phyloP scores from a whole-genome alignment of 1,284 basidiomycete species.

The Chiua sp. region DNA sequence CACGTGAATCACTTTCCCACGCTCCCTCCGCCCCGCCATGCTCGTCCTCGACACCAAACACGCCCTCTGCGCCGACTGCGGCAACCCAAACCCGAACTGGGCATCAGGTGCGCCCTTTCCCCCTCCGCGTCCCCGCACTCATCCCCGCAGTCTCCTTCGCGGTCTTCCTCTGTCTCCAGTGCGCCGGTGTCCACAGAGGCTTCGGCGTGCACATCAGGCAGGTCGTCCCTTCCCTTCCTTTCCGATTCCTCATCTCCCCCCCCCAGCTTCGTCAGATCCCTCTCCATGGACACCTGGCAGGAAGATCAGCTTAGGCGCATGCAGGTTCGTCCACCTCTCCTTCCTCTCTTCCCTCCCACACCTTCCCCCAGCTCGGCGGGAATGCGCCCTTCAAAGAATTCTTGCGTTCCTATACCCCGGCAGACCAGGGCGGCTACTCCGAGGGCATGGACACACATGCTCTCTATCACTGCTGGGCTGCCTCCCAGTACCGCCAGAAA shows the following conservation, averaged over 20 bases:
- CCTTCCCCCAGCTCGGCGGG: conserved; percentile 71
- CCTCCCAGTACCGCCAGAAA: conserved; percentile 91
- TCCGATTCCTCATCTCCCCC: conserved; percentile 10
- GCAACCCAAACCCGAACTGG: conserved; percentile 91
- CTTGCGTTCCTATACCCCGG: conserved; percentile 73
- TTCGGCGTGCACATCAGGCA: conserved; percentile 89
- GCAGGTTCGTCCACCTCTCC: conserved; percentile 60
- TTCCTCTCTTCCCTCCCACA: conserved; percentile 15
- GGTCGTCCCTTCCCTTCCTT: conserved; percentile 16
- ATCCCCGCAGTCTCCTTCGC: conserved; percentile 63
- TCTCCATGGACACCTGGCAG: conserved; percentile 97
- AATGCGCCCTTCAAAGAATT: conserved; percentile 84
- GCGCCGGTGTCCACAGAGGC: conserved; percentile 88
- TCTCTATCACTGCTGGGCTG: conserved; percentile 93
- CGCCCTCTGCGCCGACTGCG: conserved; percentile 81
- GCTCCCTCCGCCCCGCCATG: conserved; percentile 1
- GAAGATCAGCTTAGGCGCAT: conserved; percentile 89
- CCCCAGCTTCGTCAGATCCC: conserved; percentile 87
- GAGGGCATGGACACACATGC: conserved; percentile 74
- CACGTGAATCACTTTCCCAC: conserved; percentile 3
- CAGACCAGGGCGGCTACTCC: conserved; percentile 77
- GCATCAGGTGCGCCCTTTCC: conserved; percentile 62
- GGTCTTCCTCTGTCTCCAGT: conserved; percentile 90
- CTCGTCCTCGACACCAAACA: conserved; percentile 73
- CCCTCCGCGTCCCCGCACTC: neutral